Base-by-base conservation (phyloP, 106 monocot genomes). In the Apostasia ramifera region DNA sequence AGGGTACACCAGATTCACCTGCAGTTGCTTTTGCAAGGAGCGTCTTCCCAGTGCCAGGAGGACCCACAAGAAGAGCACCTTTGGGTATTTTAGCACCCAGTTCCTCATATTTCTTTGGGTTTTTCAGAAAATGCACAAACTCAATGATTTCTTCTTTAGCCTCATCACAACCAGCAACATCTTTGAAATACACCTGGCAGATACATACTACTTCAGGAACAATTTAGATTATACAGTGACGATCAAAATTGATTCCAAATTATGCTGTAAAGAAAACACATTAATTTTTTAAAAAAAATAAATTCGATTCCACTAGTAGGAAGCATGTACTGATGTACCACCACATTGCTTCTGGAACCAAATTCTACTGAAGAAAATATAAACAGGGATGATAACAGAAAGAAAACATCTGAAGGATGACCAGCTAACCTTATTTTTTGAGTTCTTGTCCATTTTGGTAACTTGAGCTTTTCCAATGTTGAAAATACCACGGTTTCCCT, bases 131-230 rank as follows among this genome's bases (percentile, higher is more conserved):
- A 70, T 98, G 90, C 59, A 98, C 98, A 83, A 98, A 98, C 63
- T 98, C 98, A 92, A 98, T 98, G 3, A 98, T 98, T 81, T 98
- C 98, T 81, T 93, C 87, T 80, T 98, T 98, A 55, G 98, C 98
- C 74, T 98, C 98, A 67, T 98, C 98, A 74, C 98, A 98, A 7
- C 98, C 98, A 78, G 95, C 92, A 52, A 98, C 98, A 71, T 98
- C 98, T 76, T 93, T 92, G 68, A 98, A 98, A 57, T 61, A 93
- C 58, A 93, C 81, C 95, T 95, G 71, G 15, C 67, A 3, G 8
- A 73, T 14, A 73, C 37, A 8, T 12, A 49, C 65, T 65, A 37
- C 48, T 47, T 47, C 15, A 66, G 11, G 8, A 10, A 66, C 15
- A n/a, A 2, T 40, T 53, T 44, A 1, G 39, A 6, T 39, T 40